Percentiles rank a stretch among this genome's conserved stretches.
phyloP scores from a whole-genome alignment of 1,284 basidiomycete species.

The Ganoderma resinaceum region DNA sequence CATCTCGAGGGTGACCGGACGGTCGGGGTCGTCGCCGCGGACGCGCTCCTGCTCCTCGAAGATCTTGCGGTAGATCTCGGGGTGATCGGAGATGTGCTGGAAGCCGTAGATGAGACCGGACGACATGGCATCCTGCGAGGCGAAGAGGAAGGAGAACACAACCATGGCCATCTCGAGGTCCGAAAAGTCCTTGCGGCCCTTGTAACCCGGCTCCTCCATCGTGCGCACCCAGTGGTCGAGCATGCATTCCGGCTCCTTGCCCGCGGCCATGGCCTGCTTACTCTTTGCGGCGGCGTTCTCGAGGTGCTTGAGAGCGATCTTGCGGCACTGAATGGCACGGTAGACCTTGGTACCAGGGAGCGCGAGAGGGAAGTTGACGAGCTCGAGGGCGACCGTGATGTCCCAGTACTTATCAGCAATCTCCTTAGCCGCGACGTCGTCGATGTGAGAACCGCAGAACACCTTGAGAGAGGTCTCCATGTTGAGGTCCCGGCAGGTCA shows the following conservation, averaged over 20 bases:
- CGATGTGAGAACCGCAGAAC: slow-evolving; percentile 93
- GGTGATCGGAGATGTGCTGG: slow-evolving; percentile 95
- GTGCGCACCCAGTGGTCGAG: slow-evolving; percentile 92
- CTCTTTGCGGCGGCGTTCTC: slow-evolving; percentile 81
- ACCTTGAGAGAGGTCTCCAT: slow-evolving; percentile 98
- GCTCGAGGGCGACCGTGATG: slow-evolving; percentile 94
- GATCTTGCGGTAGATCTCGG: slow-evolving; percentile 89
- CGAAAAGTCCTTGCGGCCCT: slow-evolving; percentile 88
- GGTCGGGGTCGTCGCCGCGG: slow-evolving; percentile 81
- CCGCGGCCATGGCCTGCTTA: slow-evolving; percentile 87
- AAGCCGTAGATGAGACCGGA: slow-evolving; percentile 93
- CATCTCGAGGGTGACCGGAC: slow-evolving; percentile 88
- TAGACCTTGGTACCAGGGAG: slow-evolving; percentile 97
- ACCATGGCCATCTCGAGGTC: slow-evolving; percentile 98
- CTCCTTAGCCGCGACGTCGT: slow-evolving; percentile 78
- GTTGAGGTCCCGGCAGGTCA: slow-evolving; percentile 91
- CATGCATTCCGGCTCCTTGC: slow-evolving; percentile 87
- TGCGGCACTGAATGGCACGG: slow-evolving; percentile 93
- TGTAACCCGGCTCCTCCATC: slow-evolving; percentile 75
- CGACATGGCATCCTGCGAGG: slow-evolving; percentile 98
- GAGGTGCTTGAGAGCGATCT: slow-evolving; percentile 87
- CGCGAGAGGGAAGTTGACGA: slow-evolving; percentile 99
- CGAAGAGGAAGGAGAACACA: slow-evolving; percentile 95
- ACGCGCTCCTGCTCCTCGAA: slow-evolving; percentile 91
- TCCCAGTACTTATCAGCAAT: slow-evolving; percentile 97